Percentiles rank a stretch among this genome's conserved stretches.
phyloP scores from a whole-genome alignment of 2,329 filamentous ascomycete species.

The Trematosphaeria pertusa region DNA sequence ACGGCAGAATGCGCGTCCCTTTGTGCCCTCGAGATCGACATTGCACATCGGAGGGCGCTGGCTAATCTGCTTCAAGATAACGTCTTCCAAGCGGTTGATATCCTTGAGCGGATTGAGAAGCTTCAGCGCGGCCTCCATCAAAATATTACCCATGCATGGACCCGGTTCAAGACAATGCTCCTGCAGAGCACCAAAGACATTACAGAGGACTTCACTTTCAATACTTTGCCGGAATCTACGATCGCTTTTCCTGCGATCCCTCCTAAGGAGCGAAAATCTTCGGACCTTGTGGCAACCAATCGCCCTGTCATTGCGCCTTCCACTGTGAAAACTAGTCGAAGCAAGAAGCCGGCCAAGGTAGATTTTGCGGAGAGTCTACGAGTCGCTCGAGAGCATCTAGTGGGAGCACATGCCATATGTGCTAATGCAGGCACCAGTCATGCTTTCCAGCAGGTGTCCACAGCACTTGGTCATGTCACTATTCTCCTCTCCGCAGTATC shows the following conservation, averaged over 20 bases:
- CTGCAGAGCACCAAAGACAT: constrained; percentile 75
- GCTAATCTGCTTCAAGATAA: constrained; percentile 46
- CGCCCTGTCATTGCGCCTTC: constrained; percentile 16
- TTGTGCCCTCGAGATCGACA: constrained; percentile 53
- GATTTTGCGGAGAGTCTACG: constrained; percentile 66
- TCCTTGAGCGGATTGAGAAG: constrained; percentile 34
- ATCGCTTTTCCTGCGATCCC: constrained; percentile 80
- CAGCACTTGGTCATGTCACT: constrained; percentile 45
- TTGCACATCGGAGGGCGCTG: constrained; percentile 60
- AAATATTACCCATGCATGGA: constrained; percentile 60
- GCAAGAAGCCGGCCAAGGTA: constrained; percentile 34
- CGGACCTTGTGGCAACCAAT: constrained; percentile 27
- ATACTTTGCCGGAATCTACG: constrained; percentile 89
- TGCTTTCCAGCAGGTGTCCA: constrained; percentile 61
- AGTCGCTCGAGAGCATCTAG: constrained; percentile 70
- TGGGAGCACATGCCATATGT: constrained; percentile 65
- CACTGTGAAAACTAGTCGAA: constrained; percentile 23
- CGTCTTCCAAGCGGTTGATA: constrained; percentile 32
- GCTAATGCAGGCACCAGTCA: constrained; percentile 62
- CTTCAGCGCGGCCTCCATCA: constrained; percentile 47
- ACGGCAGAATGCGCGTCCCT: constrained; percentile 49
- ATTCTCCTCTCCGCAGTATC: constrained; percentile 49
- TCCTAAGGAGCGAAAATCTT: constrained; percentile 32
- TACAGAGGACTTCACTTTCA: constrained; percentile 82
- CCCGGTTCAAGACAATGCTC: constrained; percentile 72